Percentiles rank a stretch among this genome's conserved stretches.
Evolutionary conservation across 2,329 filamentous ascomycete species (phyloP).

Genomic region (Beauveria pseudobassiana): DNA sequence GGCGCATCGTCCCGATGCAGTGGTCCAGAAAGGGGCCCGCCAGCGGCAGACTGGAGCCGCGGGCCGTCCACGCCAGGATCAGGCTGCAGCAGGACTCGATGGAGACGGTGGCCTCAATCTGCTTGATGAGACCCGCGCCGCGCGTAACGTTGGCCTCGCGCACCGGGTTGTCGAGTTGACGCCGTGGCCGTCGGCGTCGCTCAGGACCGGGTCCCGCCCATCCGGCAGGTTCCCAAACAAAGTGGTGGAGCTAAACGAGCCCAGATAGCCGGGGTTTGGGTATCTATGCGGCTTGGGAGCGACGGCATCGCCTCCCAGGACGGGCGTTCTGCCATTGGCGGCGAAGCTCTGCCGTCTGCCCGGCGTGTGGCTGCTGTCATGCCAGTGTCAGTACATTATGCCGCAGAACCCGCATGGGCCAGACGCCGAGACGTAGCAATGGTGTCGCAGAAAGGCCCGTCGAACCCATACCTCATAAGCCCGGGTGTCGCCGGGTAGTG

Average conservation of each 20-base stretch:
- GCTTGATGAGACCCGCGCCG: conserved; percentile 5
- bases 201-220: neutral
- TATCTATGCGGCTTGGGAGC: conserved; percentile 4
- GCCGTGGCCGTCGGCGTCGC: neutral
- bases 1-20: conserved; percentile 5
- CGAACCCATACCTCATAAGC: neutral
- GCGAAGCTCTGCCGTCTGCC: neutral
- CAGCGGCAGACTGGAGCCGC: conserved; percentile 8
- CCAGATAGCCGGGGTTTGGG: conserved; percentile 10
- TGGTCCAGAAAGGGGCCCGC: conserved; percentile 10
- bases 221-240: conserved; percentile 12
- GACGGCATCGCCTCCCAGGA: conserved; percentile 1
- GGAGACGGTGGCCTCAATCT: conserved; percentile 9
- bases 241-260: conserved; percentile 14
- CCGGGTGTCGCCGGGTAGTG: conserved; percentile 4
- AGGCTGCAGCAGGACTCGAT: conserved; percentile 7
- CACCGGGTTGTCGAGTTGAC: neutral
- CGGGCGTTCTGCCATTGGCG: neutral
- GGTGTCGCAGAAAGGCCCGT: neutral
- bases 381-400: neutral
- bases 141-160: conserved; percentile 7
- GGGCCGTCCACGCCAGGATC: conserved; percentile 8
- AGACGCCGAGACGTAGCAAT: neutral
- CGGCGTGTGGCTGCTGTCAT: neutral
- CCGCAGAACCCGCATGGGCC: neutral